Base-by-base conservation (phyloP, 768 basidiomycete species). In the Collybia sp. region DNA sequence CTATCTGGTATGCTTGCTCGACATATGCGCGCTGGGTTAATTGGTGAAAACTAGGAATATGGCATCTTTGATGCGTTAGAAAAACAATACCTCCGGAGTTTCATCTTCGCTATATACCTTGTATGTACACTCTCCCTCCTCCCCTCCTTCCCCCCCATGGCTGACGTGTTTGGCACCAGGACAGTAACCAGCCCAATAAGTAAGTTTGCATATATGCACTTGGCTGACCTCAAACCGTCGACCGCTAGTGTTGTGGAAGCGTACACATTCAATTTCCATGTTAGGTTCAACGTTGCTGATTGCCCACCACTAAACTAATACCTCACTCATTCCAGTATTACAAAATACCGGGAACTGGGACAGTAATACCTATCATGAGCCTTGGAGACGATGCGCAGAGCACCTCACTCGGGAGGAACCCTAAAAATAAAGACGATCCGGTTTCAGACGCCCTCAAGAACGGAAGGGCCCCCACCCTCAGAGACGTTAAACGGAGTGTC, bases 61-160 rank as follows among this genome's bases (percentile, higher is more conserved):
- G 92, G 92, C 0, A 89, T 93, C 36, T 91, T 88, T 52, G 86
- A 93, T 49, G 92, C 92, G 0, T 66, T 94, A 30, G 78, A 89
- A 58, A 90, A 85, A 57, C 83, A 82, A 52, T 94, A 91, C 64
- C 76, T 94, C 39, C 81, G 79, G 40, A 88, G 85, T 55, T 90
- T 91, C 61, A 83, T 92, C 43, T 89, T 93, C 53, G 90, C 83
- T 5, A 78, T 93, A 43, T 93, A 90, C 58, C 66, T 93, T 48
- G 92, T 92, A 45, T 25, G 25, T 25, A 8, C 25, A 48, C 78
- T 64, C n/a, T n/a, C n/a, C n/a, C n/a, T n/a, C n/a, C n/a, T n/a
- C n/a, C n/a, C n/a, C n/a, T n/a, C n/a, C n/a, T n/a, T n/a, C n/a
- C n/a, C n/a, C n/a, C n/a, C n/a, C n/a, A 15, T 46, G 32, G 32